phyloP scores from a whole-genome alignment of 495 filamentous ascomycete species.

The Aspergillus diversus region DNA sequence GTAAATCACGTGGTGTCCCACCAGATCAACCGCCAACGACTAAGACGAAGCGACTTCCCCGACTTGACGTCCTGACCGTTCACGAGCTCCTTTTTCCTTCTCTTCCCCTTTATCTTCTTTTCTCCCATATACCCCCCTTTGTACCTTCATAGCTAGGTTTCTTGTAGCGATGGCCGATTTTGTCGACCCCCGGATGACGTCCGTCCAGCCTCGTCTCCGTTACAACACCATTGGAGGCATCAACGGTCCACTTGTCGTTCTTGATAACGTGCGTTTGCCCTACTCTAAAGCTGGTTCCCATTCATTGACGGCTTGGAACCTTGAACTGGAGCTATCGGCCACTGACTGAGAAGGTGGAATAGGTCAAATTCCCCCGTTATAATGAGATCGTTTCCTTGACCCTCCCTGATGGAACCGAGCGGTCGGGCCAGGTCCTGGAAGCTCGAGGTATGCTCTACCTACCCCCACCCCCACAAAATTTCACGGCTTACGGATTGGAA shows the following conservation, averaged over 20 bases:
- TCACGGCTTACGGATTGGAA: not conserved
- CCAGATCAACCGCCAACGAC: conserved; percentile 3
- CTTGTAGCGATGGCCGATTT: conserved; percentile 59
- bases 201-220: conserved; percentile 79
- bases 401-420: conserved; percentile 90
- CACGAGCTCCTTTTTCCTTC: conserved; percentile 13
- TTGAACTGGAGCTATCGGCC: not conserved
- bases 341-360: conserved; percentile 11
- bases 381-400: conserved; percentile 98
- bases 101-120: not conserved
- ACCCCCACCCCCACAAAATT: conserved; percentile 5
- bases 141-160: not conserved
- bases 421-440: conserved; percentile 95
- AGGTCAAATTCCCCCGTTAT: conserved; percentile 97
- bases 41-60: not conserved
- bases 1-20: not conserved
- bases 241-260: conserved; percentile 95
- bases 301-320: not conserved
- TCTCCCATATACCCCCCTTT: not conserved
- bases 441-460: conserved; percentile 71
- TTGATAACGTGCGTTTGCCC: conserved; percentile 75
- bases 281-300: not conserved
- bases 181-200: conserved; percentile 78
- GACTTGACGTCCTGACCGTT: conserved; percentile 2
- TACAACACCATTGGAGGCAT: conserved; percentile 99